Conservation (phyloP, 768 basidiomycete genomes). For the Lentinula guzmanii region DNA sequence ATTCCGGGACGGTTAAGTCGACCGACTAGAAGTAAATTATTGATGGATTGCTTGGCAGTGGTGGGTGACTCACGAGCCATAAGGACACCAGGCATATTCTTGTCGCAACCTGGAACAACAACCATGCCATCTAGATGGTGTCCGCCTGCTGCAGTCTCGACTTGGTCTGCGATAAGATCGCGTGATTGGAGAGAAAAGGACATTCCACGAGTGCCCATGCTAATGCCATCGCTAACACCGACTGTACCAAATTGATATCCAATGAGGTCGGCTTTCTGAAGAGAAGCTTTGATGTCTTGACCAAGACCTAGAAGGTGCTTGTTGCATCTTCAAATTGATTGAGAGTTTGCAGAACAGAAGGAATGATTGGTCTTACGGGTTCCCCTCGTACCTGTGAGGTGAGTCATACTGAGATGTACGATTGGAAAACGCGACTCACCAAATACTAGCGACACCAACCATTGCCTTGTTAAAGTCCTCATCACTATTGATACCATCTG, state of each 20-base stretch:
- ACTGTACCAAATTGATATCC: constrained; percentile 98
- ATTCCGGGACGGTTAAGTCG: constrained; percentile 92
- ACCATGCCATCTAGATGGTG: constrained; percentile 99
- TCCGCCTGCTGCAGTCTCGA: constrained; percentile 93
- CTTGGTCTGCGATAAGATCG: constrained; percentile 95
- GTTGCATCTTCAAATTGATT: constrained; percentile 67
- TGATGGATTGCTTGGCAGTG: neutral
- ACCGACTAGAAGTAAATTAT: constrained; percentile 54
- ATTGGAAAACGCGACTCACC: constrained; percentile 48
- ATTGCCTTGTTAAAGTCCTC: constrained; percentile 92
- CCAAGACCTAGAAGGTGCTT: constrained; percentile 88
- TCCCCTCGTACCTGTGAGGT: constrained; percentile 87
- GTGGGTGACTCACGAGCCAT: constrained; percentile 74
- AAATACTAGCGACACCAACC: constrained; percentile 96
- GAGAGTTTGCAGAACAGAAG: neutral
- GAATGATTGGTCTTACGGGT: constrained; percentile 62
- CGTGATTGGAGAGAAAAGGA: constrained; percentile 94
- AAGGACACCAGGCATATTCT: constrained; percentile 99
- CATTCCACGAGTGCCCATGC: constrained; percentile 95
- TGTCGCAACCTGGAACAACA: constrained; percentile 95
- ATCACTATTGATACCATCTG: constrained; percentile 78
- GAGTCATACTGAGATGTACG: constrained; percentile 7
- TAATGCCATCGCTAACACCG: constrained; percentile 97
- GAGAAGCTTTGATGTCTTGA: constrained; percentile 78
- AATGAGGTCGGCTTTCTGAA: constrained; percentile 64